phyloP scores from a whole-genome alignment of 495 filamentous ascomycete species.

The Penicillium manginii region DNA sequence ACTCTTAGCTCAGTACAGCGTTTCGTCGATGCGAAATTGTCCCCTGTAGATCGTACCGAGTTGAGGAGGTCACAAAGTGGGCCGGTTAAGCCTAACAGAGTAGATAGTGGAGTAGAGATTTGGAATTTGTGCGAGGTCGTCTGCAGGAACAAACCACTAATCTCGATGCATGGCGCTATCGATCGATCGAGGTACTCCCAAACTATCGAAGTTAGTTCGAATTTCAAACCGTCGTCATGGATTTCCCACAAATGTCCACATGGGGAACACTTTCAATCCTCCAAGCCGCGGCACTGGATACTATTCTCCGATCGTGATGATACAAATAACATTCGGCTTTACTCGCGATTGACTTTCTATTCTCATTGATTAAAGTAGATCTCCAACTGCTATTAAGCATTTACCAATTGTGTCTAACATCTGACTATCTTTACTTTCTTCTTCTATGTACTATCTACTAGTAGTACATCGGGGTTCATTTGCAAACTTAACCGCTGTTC shows the following conservation, averaged over 20 bases:
- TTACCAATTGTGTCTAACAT: too few species aligned
- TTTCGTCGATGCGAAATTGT: conserved; percentile 5
- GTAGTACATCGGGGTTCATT: neutral
- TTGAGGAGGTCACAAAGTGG: neutral
- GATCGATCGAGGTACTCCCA: neutral
- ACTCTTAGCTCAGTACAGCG: neutral
- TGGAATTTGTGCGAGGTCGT: neutral
- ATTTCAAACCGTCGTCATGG: conserved; percentile 1
- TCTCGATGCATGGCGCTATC: conserved; percentile 2
- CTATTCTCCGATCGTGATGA: neutral
- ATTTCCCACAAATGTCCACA: neutral
- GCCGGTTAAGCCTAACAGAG: neutral
- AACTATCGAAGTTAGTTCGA: conserved; percentile 3
- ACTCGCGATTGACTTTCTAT: neutral
- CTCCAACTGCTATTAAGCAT: neutral
- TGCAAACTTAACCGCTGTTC: neutral
- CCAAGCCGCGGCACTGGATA: neutral
- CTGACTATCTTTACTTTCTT: too few species aligned
- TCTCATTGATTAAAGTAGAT: neutral
- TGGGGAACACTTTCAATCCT: neutral
- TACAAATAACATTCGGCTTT: neutral
- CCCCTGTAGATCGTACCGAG: conserved; percentile 7
- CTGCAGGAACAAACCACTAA: conserved; percentile 6
- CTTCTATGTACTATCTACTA: too few species aligned
- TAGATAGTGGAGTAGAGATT: neutral